Evolutionary conservation across 23 red algal genomes (phyloP).

Genomic region (Gracilariopsis chorda): DNA sequence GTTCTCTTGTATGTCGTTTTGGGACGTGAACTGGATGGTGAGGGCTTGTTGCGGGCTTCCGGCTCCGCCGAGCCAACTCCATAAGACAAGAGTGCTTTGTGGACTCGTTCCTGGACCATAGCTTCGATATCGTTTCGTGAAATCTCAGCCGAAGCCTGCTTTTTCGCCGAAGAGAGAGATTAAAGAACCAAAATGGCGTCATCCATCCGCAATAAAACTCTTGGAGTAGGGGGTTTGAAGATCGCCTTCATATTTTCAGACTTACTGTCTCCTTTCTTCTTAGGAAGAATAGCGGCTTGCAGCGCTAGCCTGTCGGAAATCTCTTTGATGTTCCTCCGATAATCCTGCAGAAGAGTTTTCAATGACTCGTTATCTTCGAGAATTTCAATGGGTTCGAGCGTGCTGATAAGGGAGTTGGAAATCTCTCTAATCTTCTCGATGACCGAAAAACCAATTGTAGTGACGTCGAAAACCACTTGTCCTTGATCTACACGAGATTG

Average conservation of each 20-base stretch:
- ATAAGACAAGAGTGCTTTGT: neutral
- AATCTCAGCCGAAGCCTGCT: neutral
- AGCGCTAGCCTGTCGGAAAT: no score
- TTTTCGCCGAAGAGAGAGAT: neutral
- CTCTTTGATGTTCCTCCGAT: no score
- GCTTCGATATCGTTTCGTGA: neutral
- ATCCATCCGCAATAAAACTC: neutral
- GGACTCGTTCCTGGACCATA: neutral
- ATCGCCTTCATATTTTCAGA: neutral
- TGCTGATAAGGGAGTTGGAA: neutral
- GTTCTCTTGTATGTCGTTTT: neutral
- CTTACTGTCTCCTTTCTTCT: neutral
- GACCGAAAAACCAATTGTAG: neutral
- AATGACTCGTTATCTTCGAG: neutral
- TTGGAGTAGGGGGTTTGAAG: neutral
- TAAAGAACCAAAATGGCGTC: neutral
- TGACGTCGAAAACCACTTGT: neutral
- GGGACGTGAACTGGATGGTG: neutral
- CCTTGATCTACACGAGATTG: neutral
- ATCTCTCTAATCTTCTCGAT: neutral
- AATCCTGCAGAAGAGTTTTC: neutral
- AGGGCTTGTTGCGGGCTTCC: neutral
- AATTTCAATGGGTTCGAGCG: neutral
- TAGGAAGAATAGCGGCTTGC: neutral
- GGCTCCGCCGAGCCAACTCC: neutral